phyloP scores from a whole-genome alignment of 2,329 filamentous ascomycete genomes.

The Aspergillaceae sp. region DNA sequence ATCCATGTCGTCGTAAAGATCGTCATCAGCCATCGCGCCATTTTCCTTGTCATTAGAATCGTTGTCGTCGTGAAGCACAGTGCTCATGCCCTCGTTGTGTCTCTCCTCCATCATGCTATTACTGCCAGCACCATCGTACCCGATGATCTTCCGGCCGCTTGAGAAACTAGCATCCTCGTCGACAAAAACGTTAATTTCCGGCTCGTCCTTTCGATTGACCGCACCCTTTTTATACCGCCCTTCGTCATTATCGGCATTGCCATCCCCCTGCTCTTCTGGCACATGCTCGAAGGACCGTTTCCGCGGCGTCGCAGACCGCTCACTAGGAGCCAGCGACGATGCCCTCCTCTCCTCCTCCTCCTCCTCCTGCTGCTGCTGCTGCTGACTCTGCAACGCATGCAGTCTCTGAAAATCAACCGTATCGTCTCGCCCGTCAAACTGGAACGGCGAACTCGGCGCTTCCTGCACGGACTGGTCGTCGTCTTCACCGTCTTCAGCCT shows the following conservation, averaged over 20 bases:
- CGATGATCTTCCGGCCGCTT: conserved; percentile 11
- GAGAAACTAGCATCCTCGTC: conserved; percentile 19
- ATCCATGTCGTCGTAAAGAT: conserved; percentile 29
- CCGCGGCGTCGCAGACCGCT: conserved; percentile 11
- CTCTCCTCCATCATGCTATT: conserved; percentile 32
- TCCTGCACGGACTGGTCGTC: conserved; percentile 14
- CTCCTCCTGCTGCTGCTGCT: too few species aligned
- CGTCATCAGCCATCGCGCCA: conserved; percentile 21
- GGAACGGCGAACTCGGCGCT: conserved; percentile 32
- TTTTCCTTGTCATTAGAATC: conserved; percentile 15
- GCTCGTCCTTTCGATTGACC: conserved; percentile 10
- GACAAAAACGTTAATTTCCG: conserved; percentile 18
- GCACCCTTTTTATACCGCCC: conserved; percentile 22
- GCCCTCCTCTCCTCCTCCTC: conserved; percentile 4
- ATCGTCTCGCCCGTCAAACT: conserved; percentile 22
- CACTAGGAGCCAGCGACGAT: conserved; percentile 4
- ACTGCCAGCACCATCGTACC: conserved; percentile 6
- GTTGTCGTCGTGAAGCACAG: conserved; percentile 24
- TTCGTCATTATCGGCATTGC: conserved; percentile 5
- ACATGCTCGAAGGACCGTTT: conserved; percentile 16
- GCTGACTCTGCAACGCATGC: conserved; percentile 7
- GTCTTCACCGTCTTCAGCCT: conserved; percentile 12
- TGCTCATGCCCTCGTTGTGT: conserved; percentile 36
- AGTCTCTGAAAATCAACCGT: conserved; percentile 24
- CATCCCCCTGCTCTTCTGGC: conserved; percentile 8